A percentile compares a stretch with the other conserved stretches of the same genome.
Evolutionary conservation across 805 yeast genomes (phyloP).

Genomic region (Kodamaea restingae): DNA sequence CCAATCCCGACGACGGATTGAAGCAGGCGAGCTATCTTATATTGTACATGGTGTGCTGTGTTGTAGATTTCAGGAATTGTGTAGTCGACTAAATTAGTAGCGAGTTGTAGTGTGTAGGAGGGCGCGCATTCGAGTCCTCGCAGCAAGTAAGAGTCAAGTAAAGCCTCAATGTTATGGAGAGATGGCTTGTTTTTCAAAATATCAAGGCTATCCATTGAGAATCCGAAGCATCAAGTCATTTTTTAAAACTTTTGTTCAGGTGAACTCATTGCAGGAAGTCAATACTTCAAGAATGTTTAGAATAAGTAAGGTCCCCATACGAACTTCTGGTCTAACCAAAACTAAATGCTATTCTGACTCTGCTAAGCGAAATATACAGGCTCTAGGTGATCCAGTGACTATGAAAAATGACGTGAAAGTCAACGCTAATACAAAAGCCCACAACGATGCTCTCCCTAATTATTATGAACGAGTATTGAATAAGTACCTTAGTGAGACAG

Average conservation of each 20-base stretch:
- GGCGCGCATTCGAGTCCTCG: not conserved
- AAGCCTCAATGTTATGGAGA: constrained; percentile 10
- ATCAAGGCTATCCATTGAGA: constrained; percentile 9
- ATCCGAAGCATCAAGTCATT: not conserved
- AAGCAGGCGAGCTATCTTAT: constrained; percentile 13
- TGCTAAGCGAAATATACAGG: too few species aligned
- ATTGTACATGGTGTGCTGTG: constrained; percentile 14
- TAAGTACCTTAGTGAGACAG: constrained; percentile 6
- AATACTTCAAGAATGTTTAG: not conserved
- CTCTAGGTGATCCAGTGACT: too few species aligned
- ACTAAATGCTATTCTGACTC: too few species aligned
- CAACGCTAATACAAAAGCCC: not conserved
- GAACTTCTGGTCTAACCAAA: not conserved
- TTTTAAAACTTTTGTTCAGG: not conserved
- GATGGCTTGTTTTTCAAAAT: constrained; percentile 12
- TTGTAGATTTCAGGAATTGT: constrained; percentile 32
- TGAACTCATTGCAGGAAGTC: too few species aligned
- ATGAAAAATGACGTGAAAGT: not conserved
- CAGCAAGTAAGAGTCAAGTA: constrained; percentile 1
- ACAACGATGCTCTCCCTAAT: not conserved
- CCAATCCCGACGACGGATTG: constrained; percentile 30
- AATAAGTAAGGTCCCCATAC: not conserved
- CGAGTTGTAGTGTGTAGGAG: constrained; percentile 12
- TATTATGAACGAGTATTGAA: constrained; percentile 3
- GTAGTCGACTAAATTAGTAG: constrained; percentile 24